These are phyloP conservation scores for Strobilomyces confusus DNA, from an alignment of 768 basidiomycete species.

Conservation along the genomic window DNA sequence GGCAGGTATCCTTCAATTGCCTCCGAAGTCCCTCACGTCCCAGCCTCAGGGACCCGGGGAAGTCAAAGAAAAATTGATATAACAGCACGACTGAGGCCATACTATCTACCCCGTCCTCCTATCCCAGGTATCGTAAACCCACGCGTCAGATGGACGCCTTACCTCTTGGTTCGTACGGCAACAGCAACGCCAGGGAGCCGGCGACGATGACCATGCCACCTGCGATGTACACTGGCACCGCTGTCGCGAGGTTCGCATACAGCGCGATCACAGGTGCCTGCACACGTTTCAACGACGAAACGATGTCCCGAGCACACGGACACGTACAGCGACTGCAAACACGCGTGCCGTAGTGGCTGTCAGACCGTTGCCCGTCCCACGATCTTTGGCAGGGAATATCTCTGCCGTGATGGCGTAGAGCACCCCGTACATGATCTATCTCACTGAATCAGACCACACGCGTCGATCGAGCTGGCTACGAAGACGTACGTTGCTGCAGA, in stretches of 20 bases:
- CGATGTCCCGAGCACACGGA: not conserved
- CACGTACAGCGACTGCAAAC: constrained; percentile 61
- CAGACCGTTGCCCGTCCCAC: constrained; percentile 70
- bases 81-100: too few relatives aligned
- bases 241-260: constrained; percentile 58
- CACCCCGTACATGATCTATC: constrained; percentile 71
- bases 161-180: constrained; percentile 74
- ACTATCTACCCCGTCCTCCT: too few relatives aligned
- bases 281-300: too few relatives aligned
- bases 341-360: constrained; percentile 56
- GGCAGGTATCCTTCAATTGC: too few relatives aligned
- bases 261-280: constrained; percentile 72
- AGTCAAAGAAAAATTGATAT: too few relatives aligned
- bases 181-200: constrained; percentile 53
- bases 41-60: too few relatives aligned
- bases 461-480: not conserved
- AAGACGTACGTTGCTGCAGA: constrained; percentile 50
- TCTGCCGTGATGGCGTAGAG: constrained; percentile 69
- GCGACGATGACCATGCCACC: constrained; percentile 60
- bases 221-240: constrained; percentile 69
- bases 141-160: constrained; percentile 55
- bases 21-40: too few relatives aligned
- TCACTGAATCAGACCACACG: not conserved
- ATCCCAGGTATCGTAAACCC: not conserved
- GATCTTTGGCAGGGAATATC: constrained; percentile 66